phyloP scores from a whole-genome alignment of 768 basidiomycete species.

The Hypsizygus marmoreus region DNA sequence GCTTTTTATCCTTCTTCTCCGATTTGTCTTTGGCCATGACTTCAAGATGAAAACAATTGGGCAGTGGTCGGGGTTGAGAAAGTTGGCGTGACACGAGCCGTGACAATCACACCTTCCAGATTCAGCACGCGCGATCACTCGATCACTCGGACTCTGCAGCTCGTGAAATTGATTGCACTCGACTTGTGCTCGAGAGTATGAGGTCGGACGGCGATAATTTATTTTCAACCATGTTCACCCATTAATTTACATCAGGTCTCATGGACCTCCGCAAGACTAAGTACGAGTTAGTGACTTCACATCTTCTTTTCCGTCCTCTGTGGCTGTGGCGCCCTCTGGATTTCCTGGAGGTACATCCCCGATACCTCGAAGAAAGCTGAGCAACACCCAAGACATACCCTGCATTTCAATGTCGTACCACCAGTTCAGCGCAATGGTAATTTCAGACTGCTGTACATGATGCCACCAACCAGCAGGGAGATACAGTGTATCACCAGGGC shows the following conservation, averaged over 20 bases:
- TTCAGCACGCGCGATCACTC: neutral
- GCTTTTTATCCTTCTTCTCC: slow-evolving; percentile 76
- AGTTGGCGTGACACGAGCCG: slow-evolving; percentile 13
- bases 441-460: slow-evolving; percentile 72
- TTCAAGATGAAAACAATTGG: neutral
- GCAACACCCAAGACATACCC: slow-evolving; percentile 70
- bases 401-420: slow-evolving; percentile 85
- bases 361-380: slow-evolving; percentile 59
- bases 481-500: slow-evolving; percentile 79
- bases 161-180: too few relatives aligned
- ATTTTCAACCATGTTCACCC: too few relatives aligned
- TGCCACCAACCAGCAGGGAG: slow-evolving; percentile 97
- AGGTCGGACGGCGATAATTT: too few relatives aligned
- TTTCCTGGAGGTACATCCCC: slow-evolving; percentile 41
- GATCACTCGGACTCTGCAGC: too few relatives aligned
- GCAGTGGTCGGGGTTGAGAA: slow-evolving; percentile 1
- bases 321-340: too few relatives aligned
- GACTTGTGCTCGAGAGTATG: too few relatives aligned
- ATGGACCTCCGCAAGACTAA: too few relatives aligned
- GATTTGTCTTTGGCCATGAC: slow-evolving; percentile 74
- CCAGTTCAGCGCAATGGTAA: slow-evolving; percentile 79
- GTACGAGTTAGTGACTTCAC: too few relatives aligned
- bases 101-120: slow-evolving; percentile 10
- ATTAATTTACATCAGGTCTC: too few relatives aligned
- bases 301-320: too few relatives aligned